Evolutionary conservation across 495 filamentous ascomycete species (phyloP), one percentile per base, ranked within the genome.

Genomic region (Pyrenula aspistea): DNA sequence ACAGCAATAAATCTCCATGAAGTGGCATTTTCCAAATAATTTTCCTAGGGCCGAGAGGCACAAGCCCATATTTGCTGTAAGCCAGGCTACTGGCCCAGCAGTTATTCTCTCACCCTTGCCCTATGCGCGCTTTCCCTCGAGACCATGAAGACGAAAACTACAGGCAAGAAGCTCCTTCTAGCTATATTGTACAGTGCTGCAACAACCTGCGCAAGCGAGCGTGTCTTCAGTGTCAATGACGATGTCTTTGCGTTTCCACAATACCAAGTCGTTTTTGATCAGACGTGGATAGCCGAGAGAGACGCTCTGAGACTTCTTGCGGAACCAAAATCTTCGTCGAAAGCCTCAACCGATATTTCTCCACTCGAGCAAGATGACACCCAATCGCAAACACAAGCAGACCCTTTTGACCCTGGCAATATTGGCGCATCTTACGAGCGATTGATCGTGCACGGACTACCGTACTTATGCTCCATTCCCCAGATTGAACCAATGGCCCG

Each of bases 201-300:
- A 2, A 67, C 65, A 50, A 74, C 70, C 23, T 69, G 73, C 59
- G 83, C 80, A 2, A 74, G 68, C 57, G 81, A 77, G 57, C 75
- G 75, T 63, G 71, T 79, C 24, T 91, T 91, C 71, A 89, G 82
- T 63, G 85, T 95, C 25, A 83, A 94, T 63, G 91, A 97, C 65
- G 93, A 98, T 68, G 67, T 98, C 10, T 76, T 96, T 36, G 92
- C 93, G 21, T 89, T 86, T 74, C 93, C 93, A 23, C 58, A 96
- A 86, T 97, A 86, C 64, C 86, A 95, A 67, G 79, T 97, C 2
- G 68, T 85, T 51, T 89, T 92, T 68, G 83, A 85, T 10, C 82
- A 90, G 20, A 74, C 81, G 20, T 88, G 83, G 62, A 80, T 96
- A 55, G 81, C 85, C 24, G 85, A 91, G 57, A 61, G 69, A 24